Evolutionary conservation across 2,329 filamentous ascomycete genomes (phyloP), one percentile per base, ranked within the genome.

Genomic region (Dactylella cylindrospora): DNA sequence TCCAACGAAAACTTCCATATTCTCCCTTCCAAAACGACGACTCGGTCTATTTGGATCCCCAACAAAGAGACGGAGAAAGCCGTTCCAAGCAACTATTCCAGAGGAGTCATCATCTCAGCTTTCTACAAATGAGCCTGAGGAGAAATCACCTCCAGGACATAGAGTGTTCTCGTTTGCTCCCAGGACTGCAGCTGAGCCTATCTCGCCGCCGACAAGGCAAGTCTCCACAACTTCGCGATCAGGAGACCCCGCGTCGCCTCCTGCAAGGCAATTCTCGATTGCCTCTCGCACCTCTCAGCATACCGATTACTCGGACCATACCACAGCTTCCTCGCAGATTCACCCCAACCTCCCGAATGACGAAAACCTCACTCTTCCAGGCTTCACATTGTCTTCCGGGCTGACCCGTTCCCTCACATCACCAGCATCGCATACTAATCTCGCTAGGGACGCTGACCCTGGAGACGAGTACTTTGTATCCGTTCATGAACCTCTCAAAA

Each of bases 321-420:
- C 57, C 3, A 38, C 26, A 12, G 57, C 43, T 20, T 19, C 57
- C 17, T 54, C 57, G 5, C 57, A 62, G 26, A 62, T 62, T 8
- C 57, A 62, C 22, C 57, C 49, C 8, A 73, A 68, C 55, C 66
- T 74, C 65, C 79, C 75, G 64, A 75, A 72, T 54, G 75, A 71
- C 73, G 77, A 71, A 69, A 79, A 67, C 72, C 76, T 45, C 72
- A 76, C 65, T 68, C 73, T 32, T 61, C 73, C 71, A 73, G 72
- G 66, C 71, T 71, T 72, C 71, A 74, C 69, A 71, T 76, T 77
- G 67, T 78, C 75, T 64, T 73, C 78, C 1, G 78, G 77, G 35
- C 75, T 88, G 26, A 88, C 86, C 72, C 81, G 88, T 17, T 62
- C 57, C 6, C 49, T 62, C 1, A 62, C 57, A 9, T 62, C 57